Base-by-base conservation (phyloP, 805 yeast genomes). In the Starmera dryadoides region DNA sequence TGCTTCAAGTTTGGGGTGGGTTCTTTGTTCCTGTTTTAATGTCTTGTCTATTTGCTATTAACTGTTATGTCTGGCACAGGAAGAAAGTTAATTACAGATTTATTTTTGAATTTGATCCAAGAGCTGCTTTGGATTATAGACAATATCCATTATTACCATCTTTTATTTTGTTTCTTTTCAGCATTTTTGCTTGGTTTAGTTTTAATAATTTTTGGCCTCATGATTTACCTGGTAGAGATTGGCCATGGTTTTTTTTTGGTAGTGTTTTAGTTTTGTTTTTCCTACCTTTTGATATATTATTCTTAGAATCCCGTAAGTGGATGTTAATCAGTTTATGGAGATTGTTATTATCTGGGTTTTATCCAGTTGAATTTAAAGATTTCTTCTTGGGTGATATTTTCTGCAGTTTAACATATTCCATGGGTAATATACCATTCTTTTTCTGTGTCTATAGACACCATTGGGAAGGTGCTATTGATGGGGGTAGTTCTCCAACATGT, bases 351-450 rank as follows among this genome's bases (percentile, higher is more conserved):
- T 83, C 95, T 1, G 98, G 98, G 0, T 67, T 88, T 32, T 93
- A 82, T 53, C 96, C 98, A 0, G 97, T 93, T 39, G 98, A 91
- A 62, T 93, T 93, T 56, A 72, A 89, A 41, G 98, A 93, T 60
- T 91, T 93, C 68, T 87, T 86, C 57, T 46, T 91, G 35, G 98
- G 98, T 17, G 98, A 93, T 60, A 80, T 93, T 23, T 66, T 91
- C 37, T 85, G 95, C 60, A 84, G 95, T 22, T 67, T 93, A 52
- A 85, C 96, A 1, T 93, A 93, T 61, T 74, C 96, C 0, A 66
- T 87, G 65, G 84, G 96, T 5, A 91, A 89, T 48, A 62, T 86
- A 33, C 83, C 94, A 2, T 76, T 88, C 59, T 88, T 87, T 62
- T 79, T 86, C 49, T 93, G 98, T 57, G 64, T 87, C 19, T 89